A percentile compares a stretch with the other conserved stretches of the same genome.
Evolutionary conservation across 2,329 filamentous ascomycete species (phyloP).

Genomic region (Nemania diffusa): DNA sequence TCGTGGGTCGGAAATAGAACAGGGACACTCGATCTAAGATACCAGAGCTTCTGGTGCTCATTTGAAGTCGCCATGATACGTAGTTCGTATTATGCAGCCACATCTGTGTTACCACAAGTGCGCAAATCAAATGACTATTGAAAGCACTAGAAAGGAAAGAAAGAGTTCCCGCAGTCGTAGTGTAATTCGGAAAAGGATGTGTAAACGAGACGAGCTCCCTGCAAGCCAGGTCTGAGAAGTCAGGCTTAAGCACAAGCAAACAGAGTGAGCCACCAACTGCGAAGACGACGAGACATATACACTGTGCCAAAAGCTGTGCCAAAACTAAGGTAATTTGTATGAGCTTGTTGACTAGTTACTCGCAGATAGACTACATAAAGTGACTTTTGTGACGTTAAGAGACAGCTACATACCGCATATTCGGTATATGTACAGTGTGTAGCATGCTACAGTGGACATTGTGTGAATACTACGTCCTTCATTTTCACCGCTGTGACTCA

Average conservation of each 20-base stretch:
- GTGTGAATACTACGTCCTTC: no score
- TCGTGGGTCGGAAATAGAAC: conserved; percentile 29
- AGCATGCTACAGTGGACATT: no score
- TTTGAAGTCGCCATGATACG: conserved; percentile 19
- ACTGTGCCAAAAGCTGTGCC: no score
- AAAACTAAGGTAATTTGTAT: no score
- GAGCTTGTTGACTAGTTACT: no score
- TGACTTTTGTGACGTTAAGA: no score
- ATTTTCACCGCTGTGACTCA: background rate
- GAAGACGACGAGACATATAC: background rate
- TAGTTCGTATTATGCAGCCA: background rate
- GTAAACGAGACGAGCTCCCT: background rate
- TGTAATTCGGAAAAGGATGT: background rate
- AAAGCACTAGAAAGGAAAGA: background rate
- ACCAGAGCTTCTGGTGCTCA: conserved; percentile 33
- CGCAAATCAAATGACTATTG: background rate
- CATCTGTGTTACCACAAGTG: background rate
- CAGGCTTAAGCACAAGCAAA: background rate
- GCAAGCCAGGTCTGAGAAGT: background rate
- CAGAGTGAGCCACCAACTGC: background rate
- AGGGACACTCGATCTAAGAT: conserved; percentile 30
- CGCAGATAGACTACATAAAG: no score
- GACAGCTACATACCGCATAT: no score
- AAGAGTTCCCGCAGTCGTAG: background rate
- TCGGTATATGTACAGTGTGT: no score